Evolutionary conservation across 1,284 basidiomycete genomes (phyloP).

Genomic region (Rhodotorula mucilaginosa): DNA sequence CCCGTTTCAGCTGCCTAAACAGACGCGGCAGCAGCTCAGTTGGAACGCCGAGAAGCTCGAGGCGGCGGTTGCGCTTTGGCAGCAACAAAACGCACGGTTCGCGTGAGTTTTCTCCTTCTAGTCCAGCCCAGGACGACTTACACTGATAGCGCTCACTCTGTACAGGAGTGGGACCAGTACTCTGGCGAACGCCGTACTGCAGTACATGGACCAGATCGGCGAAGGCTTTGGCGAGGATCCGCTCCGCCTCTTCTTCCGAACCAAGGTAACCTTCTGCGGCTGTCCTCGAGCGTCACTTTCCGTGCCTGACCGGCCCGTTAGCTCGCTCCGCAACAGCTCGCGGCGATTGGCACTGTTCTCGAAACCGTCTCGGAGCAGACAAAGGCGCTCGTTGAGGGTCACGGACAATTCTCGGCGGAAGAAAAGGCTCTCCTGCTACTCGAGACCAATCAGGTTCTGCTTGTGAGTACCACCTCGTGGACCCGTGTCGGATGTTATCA

Average conservation of each 20-base stretch:
- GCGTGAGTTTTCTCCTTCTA: slow-evolving; percentile 45
- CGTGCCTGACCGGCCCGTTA: background rate
- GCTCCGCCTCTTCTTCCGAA: slow-evolving; percentile 80
- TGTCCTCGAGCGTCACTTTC: background rate
- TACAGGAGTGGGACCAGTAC: slow-evolving; percentile 42
- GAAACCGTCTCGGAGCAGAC: slow-evolving; percentile 46
- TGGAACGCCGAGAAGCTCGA: slow-evolving; percentile 87
- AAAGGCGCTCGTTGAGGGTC: slow-evolving; percentile 34
- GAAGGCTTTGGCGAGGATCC: slow-evolving; percentile 64
- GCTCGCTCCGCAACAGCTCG: slow-evolving; percentile 13
- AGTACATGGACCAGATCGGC: slow-evolving; percentile 58
- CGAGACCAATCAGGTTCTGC: slow-evolving; percentile 69
- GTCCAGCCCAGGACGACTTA: background rate
- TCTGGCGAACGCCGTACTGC: slow-evolving; percentile 56
- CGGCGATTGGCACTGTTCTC: slow-evolving; percentile 48
- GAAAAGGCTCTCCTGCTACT: slow-evolving; percentile 55
- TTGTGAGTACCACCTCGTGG: slow-evolving; percentile 55
- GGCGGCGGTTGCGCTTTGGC: slow-evolving; percentile 79
- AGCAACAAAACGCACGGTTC: slow-evolving; percentile 66
- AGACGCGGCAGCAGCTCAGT: slow-evolving; percentile 69
- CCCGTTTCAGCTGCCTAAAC: slow-evolving; percentile 67
- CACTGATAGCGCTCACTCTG: too few species aligned
- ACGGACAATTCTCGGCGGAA: slow-evolving; percentile 43
- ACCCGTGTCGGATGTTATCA: background rate
- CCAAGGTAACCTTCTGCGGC: slow-evolving; percentile 54